Conservation (phyloP, 331 rosid species). For the Acacia concinna region DNA sequence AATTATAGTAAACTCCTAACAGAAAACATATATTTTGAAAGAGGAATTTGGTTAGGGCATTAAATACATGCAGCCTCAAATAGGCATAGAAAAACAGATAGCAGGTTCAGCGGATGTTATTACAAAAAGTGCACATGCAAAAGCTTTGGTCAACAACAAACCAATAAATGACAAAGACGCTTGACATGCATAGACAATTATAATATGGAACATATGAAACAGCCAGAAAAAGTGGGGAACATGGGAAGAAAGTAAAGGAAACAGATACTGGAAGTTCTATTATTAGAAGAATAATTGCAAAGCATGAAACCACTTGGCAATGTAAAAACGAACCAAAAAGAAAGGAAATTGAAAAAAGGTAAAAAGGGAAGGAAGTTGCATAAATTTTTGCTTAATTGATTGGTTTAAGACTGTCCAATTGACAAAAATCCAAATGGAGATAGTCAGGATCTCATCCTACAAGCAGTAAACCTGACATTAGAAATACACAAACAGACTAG, state of each 20-base stretch:
- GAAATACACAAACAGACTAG: slow-evolving; percentile 31
- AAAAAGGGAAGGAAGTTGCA: slow-evolving; percentile 20
- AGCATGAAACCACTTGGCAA: slow-evolving; percentile 18
- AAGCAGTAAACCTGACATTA: slow-evolving; percentile 25
- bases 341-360: not conserved
- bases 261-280: slow-evolving; percentile 31
- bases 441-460: slow-evolving; percentile 34
- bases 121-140: slow-evolving; percentile 32
- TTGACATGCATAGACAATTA: slow-evolving; percentile 18
- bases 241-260: slow-evolving; percentile 25
- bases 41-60: slow-evolving; percentile 1
- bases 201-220: slow-evolving; percentile 31
- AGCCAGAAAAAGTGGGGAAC: slow-evolving; percentile 33
- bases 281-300: slow-evolving; percentile 31
- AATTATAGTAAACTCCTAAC: slow-evolving; percentile 10
- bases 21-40: slow-evolving; percentile 10
- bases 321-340: slow-evolving; percentile 15
- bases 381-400: slow-evolving; percentile 33
- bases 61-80: slow-evolving; percentile 14
- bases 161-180: slow-evolving; percentile 28
- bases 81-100: slow-evolving; percentile 21
- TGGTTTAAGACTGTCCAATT: slow-evolving; percentile 36
- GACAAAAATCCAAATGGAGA: slow-evolving; percentile 38
- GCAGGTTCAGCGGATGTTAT: slow-evolving; percentile 25
- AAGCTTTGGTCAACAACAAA: slow-evolving; percentile 24